Evolutionary conservation across 345 rosid species (phyloP).

Genomic region (Salix caprea): DNA sequence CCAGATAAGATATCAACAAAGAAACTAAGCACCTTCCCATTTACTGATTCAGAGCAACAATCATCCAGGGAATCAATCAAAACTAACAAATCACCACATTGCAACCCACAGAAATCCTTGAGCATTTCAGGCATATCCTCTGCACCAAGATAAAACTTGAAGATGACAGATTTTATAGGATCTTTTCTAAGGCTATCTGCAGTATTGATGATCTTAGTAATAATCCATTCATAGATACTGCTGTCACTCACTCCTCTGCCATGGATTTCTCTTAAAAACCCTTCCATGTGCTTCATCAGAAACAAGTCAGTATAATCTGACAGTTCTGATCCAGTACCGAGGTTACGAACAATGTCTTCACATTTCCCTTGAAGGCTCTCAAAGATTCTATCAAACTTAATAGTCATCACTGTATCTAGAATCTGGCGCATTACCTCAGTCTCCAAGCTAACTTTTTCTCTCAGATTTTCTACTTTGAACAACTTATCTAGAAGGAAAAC

Average conservation of each 20-base stretch:
- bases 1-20: slow-evolving; percentile 72
- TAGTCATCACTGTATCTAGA: slow-evolving; percentile 55
- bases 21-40: slow-evolving; percentile 76
- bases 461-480: slow-evolving; percentile 45
- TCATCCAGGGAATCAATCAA: slow-evolving; percentile 63
- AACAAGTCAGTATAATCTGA: slow-evolving; percentile 59
- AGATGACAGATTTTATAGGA: slow-evolving; percentile 44
- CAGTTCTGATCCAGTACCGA: slow-evolving; percentile 45
- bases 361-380: slow-evolving; percentile 62
- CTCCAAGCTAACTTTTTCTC: slow-evolving; percentile 38
- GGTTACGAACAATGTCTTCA: slow-evolving; percentile 50
- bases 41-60: slow-evolving; percentile 68
- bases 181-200: slow-evolving; percentile 77
- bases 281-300: slow-evolving; percentile 82
- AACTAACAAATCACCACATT: slow-evolving; percentile 63
- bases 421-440: slow-evolving; percentile 45
- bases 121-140: slow-evolving; percentile 41
- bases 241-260: slow-evolving; percentile 45
- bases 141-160: slow-evolving; percentile 64
- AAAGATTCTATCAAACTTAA: slow-evolving; percentile 74
- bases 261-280: slow-evolving; percentile 51
- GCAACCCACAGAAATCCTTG: slow-evolving; percentile 45
- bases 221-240: slow-evolving; percentile 62
- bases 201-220: slow-evolving; percentile 57
- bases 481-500: slow-evolving; percentile 53